Evolutionary conservation across 2,329 filamentous ascomycete species (phyloP).

Genomic region (Neofusicoccum kwambonambiense): DNA sequence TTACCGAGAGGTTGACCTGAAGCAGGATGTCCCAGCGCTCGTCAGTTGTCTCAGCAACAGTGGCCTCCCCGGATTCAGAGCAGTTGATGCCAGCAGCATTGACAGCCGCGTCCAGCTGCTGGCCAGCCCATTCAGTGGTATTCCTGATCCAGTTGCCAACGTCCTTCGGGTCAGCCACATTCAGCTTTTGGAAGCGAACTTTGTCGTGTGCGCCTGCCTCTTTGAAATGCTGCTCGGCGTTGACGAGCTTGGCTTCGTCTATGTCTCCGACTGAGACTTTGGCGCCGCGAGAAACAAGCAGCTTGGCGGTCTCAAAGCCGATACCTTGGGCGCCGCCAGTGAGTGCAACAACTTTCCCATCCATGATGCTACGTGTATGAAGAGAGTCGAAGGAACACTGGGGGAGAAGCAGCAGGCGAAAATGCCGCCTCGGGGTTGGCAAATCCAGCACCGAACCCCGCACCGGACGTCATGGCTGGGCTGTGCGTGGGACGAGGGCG

Average conservation of each 20-base stretch:
- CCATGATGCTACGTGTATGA: background rate
- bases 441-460: background rate
- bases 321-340: constrained; percentile 40
- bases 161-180: constrained; percentile 32
- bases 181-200: constrained; percentile 22
- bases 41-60: constrained; percentile 31
- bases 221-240: constrained; percentile 14
- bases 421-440: background rate
- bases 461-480: background rate
- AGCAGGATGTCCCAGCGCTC: constrained; percentile 36
- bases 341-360: constrained; percentile 25
- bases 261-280: constrained; percentile 41
- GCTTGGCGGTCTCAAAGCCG: constrained; percentile 37
- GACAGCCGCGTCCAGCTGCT: constrained; percentile 37
- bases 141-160: constrained; percentile 38
- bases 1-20: constrained; percentile 33
- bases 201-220: constrained; percentile 4
- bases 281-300: constrained; percentile 35
- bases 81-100: constrained; percentile 43
- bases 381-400: background rate
- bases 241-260: constrained; percentile 27
- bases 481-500: background rate
- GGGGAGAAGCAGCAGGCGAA: background rate
- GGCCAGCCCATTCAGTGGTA: constrained; percentile 34
- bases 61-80: constrained; percentile 36